Evolutionary conservation across 2,329 filamentous ascomycete species (phyloP).

Genomic region (Triangularia verruculosa): DNA sequence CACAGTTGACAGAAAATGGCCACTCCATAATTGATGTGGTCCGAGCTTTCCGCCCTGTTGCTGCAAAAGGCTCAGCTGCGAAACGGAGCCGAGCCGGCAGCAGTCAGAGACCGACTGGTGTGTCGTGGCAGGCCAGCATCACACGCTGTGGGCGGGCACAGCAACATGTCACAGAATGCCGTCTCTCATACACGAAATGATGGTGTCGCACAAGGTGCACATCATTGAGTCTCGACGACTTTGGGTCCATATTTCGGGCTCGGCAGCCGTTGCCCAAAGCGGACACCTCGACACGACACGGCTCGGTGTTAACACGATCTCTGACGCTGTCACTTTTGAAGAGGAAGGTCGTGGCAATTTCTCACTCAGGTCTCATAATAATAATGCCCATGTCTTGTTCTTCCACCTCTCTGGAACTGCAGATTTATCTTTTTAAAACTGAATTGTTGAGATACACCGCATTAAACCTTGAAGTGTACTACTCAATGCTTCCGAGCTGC

Average conservation of each 20-base stretch:
- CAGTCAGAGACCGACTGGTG: background rate
- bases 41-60: constrained; percentile 1
- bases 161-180: background rate
- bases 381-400: background rate
- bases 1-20: background rate
- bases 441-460: too few relatives aligned
- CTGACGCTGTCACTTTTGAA: background rate
- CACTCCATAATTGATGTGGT: too few relatives aligned
- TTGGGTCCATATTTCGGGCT: background rate
- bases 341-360: background rate
- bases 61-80: background rate
- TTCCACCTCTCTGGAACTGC: too few relatives aligned
- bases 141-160: background rate
- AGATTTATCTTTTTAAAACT: too few relatives aligned
- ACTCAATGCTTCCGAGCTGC: too few relatives aligned
- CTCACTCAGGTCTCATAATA: background rate
- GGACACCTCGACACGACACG: background rate
- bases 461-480: too few relatives aligned
- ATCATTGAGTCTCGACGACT: background rate
- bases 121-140: constrained; percentile 5
- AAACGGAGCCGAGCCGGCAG: background rate
- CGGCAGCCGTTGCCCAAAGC: background rate
- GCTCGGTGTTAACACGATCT: background rate
- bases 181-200: background rate
- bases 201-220: background rate